phyloP scores from a whole-genome alignment of 2,329 filamentous ascomycete species.

The Cadophora gregata region DNA sequence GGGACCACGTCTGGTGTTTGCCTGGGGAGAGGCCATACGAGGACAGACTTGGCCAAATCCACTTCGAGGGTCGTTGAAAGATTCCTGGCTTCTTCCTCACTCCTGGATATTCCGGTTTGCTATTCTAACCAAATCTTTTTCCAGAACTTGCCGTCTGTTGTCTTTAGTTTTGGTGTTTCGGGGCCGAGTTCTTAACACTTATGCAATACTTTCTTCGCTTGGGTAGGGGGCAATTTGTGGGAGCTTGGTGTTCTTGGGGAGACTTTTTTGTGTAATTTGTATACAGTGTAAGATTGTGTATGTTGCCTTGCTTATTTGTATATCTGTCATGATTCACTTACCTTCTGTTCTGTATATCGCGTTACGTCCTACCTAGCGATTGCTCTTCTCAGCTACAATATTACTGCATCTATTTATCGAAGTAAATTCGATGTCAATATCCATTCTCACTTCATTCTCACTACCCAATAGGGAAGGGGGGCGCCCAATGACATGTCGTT shows the following conservation, averaged over 20 bases:
- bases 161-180: background rate
- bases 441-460: too few species aligned
- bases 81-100: too few species aligned
- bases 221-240: constrained; percentile 9
- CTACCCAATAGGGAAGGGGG: too few species aligned
- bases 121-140: background rate
- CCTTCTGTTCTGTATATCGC: background rate
- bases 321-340: background rate
- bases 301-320: background rate
- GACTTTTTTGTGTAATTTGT: background rate
- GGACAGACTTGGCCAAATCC: constrained; percentile 13
- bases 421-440: too few species aligned
- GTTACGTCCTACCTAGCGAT: too few species aligned
- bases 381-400: too few species aligned
- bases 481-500: background rate
- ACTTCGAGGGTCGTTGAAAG: background rate
- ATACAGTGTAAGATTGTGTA: background rate
- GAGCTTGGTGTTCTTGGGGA: background rate
- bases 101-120: too few species aligned
- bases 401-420: too few species aligned
- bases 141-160: background rate
- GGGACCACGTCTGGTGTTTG: background rate
- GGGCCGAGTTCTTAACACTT: background rate
- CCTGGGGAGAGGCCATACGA: constrained; percentile 13
- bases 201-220: background rate